These are phyloP conservation scores for Cladophialophora carrionii DNA, from an alignment of 2,329 filamentous ascomycete genomes.

Conservation along the genomic window DNA sequence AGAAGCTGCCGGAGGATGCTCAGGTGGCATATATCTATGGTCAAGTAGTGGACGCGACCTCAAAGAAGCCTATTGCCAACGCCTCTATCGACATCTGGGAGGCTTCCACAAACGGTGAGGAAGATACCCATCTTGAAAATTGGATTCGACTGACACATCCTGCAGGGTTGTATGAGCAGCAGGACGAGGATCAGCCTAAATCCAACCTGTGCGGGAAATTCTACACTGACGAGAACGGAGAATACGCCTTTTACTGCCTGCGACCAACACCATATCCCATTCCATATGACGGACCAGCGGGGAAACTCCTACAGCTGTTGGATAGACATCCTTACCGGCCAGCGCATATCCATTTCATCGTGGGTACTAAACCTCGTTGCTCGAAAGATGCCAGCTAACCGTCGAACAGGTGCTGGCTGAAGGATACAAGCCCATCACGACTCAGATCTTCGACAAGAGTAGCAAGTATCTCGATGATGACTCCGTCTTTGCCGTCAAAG, in stretches of 20 bases:
- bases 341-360: constrained; percentile 66
- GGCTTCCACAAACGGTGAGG: constrained; percentile 69
- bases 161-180: constrained; percentile 68
- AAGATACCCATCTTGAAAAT: neutral
- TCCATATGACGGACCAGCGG: constrained; percentile 61
- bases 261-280: constrained; percentile 63
- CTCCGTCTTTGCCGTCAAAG: constrained; percentile 63
- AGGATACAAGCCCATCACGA: constrained; percentile 70
- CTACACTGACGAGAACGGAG: constrained; percentile 65
- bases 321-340: constrained; percentile 65
- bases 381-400: constrained; percentile 7
- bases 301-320: constrained; percentile 60
- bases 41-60: constrained; percentile 59
- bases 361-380: constrained; percentile 41
- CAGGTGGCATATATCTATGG: constrained; percentile 69
- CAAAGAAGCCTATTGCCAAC: constrained; percentile 65
- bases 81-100: constrained; percentile 79
- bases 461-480: constrained; percentile 65
- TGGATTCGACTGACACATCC: neutral
- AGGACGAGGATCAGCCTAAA: constrained; percentile 70
- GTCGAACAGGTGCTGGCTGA: constrained; percentile 55
- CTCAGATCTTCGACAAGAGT: constrained; percentile 74
- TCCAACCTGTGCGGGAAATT: constrained; percentile 76
- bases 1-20: constrained; percentile 54
- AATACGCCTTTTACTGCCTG: constrained; percentile 65